A percentile compares a stretch with the other conserved stretches of the same genome.
Evolutionary conservation across 352 stramenopile genomes (phyloP).

Genomic region (Phytopythium sindhum): DNA sequence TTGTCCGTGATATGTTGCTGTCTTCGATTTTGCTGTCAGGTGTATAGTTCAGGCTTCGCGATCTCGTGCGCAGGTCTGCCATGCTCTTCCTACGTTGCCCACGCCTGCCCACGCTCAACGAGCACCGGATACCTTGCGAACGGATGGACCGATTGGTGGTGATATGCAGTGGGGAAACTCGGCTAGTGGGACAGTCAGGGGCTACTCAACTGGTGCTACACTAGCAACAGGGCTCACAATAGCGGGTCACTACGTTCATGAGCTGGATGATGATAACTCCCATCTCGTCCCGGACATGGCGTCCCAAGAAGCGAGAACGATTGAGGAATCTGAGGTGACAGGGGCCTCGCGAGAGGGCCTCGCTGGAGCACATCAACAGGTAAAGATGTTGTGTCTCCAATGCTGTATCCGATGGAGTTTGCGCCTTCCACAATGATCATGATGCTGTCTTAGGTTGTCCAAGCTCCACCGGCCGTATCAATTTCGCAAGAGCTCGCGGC

Average conservation of each 20-base stretch:
- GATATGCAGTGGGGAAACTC: not conserved
- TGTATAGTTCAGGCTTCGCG: not conserved
- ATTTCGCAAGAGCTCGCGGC: slow-evolving; percentile 37
- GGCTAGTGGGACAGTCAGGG: not conserved
- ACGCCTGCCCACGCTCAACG: not conserved
- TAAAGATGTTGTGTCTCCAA: not conserved
- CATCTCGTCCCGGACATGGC: not conserved
- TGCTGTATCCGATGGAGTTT: not conserved
- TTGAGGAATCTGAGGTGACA: not conserved
- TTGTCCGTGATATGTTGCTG: not conserved
- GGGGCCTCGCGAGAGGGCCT: not conserved
- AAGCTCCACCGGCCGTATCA: slow-evolving; percentile 4
- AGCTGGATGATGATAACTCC: not conserved
- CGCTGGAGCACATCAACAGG: not conserved
- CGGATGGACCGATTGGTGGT: not conserved
- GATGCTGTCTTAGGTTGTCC: not conserved
- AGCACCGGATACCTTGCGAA: not conserved
- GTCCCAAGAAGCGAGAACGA: not conserved
- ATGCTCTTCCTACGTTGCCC: not conserved
- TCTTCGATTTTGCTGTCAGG: too few relatives aligned
- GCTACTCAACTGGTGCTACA: not conserved
- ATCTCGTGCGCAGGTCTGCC: not conserved
- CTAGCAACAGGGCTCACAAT: not conserved
- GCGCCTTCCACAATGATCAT: not conserved
- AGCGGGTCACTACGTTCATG: not conserved